A percentile compares a stretch with the other conserved stretches of the same genome.
Evolutionary conservation across 495 filamentous ascomycete species (phyloP).

Genomic region (Penicillium flavigenum): DNA sequence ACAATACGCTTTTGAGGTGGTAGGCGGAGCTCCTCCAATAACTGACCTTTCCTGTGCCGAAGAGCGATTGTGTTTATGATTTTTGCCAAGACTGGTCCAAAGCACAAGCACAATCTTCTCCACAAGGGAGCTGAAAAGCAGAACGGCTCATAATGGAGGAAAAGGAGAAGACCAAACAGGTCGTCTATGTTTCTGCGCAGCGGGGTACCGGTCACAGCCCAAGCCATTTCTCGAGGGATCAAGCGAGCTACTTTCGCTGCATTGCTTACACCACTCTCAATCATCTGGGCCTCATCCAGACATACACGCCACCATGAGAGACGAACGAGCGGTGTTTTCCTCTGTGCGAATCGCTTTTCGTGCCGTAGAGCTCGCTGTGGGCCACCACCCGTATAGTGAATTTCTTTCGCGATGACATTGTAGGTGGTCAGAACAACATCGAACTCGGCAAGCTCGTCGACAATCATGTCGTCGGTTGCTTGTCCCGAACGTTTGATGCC

Average conservation of each 20-base stretch:
- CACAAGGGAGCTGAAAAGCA: constrained; percentile 61
- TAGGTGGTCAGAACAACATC: constrained; percentile 92
- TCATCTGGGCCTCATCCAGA: constrained; percentile 94
- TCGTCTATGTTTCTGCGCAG: constrained; percentile 73
- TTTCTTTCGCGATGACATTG: constrained; percentile 68
- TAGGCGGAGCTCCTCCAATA: constrained; percentile 64
- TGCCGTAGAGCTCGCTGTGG: constrained; percentile 67
- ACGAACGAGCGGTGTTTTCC: constrained; percentile 71
- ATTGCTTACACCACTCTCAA: constrained; percentile 81
- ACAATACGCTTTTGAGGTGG: constrained; percentile 82
- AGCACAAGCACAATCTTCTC: constrained; percentile 58
- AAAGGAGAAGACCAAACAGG: constrained; percentile 68
- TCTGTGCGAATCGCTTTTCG: constrained; percentile 62
- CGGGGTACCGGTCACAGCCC: constrained; percentile 93
- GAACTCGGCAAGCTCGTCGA: constrained; percentile 50
- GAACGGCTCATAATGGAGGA: constrained; percentile 77
- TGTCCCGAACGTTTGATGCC: constrained; percentile 45
- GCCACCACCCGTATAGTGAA: constrained; percentile 67
- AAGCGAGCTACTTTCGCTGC: constrained; percentile 75
- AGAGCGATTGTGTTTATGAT: constrained; percentile 71
- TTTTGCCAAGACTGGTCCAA: constrained; percentile 58
- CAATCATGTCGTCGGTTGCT: constrained; percentile 43
- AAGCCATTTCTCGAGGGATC: constrained; percentile 82
- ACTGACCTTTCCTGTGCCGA: constrained; percentile 78
- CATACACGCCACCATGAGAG: constrained; percentile 91